Conservation (phyloP, 345 rosid species). For the Ailanthus altissimus region DNA sequence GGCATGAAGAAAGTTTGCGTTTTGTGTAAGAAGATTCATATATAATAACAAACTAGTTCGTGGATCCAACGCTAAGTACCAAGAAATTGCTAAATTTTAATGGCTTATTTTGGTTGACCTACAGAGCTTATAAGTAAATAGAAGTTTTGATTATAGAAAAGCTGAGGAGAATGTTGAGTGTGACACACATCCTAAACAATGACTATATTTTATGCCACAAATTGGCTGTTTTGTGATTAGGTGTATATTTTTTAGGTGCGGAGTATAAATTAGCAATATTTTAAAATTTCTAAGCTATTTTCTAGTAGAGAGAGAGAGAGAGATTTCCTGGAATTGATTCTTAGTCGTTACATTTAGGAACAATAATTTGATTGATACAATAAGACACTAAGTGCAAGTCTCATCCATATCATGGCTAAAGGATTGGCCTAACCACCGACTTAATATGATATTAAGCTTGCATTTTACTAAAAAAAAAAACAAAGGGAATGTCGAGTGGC, state of each 20-base stretch:
- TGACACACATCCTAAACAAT: constrained; percentile 23
- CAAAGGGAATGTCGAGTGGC: constrained; percentile 31
- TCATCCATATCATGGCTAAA: constrained; percentile 38
- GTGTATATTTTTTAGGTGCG: constrained; percentile 24
- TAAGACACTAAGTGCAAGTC: constrained; percentile 26
- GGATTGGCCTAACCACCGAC: constrained; percentile 42
- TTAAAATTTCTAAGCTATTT: background rate
- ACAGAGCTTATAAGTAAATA: background rate
- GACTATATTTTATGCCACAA: constrained; percentile 24
- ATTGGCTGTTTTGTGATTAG: constrained; percentile 28
- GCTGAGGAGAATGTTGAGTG: constrained; percentile 34
- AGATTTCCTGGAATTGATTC: background rate
- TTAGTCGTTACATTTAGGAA: constrained; percentile 16
- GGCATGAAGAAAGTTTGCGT: background rate
- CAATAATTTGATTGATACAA: constrained; percentile 19
- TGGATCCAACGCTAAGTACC: background rate
- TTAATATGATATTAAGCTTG: background rate
- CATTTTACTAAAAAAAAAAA: constrained; percentile 4
- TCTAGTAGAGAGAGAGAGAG: too few relatives aligned
- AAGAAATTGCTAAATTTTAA: constrained; percentile 24
- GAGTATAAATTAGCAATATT: constrained; percentile 6
- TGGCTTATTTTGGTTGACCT: constrained; percentile 37
- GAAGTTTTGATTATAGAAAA: constrained; percentile 13
- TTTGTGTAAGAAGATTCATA: background rate
- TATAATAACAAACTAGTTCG: background rate